These are phyloP conservation scores for Theileria orientalis DNA, from an alignment of 169 alveolate species.

Conservation along the genomic window DNA sequence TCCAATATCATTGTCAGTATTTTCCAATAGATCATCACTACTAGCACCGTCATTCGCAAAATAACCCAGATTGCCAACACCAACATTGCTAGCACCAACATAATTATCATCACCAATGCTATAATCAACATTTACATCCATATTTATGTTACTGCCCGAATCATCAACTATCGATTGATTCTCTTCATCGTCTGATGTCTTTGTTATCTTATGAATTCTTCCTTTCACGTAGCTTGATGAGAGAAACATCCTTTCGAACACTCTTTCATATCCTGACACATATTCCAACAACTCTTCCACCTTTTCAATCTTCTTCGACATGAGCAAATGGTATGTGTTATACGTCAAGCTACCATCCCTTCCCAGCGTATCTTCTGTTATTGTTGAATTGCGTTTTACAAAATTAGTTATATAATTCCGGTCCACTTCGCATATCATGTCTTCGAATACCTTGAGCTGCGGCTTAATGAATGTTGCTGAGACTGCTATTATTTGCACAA, in stretches of 20 bases:
- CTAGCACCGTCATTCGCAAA: background rate
- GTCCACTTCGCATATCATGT: constrained; percentile 24
- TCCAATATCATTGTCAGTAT: background rate
- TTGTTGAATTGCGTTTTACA: background rate
- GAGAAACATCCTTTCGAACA: constrained; percentile 22
- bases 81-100: too few relatives aligned
- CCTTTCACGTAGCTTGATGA: constrained; percentile 56
- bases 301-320: background rate
- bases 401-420: background rate
- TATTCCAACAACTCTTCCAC: background rate
- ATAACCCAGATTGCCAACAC: background rate
- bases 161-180: background rate
- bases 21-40: background rate
- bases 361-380: background rate
- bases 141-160: background rate
- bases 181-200: too few relatives aligned
- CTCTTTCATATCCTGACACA: constrained; percentile 2
- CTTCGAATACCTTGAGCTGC: constrained; percentile 55
- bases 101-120: too few relatives aligned
- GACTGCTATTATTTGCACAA: constrained; percentile 54
- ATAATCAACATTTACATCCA: background rate
- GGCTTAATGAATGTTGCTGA: constrained; percentile 63
- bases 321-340: background rate
- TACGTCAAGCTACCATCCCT: background rate
- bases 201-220: too few relatives aligned